Percentiles rank a stretch among this genome's conserved stretches.
These are phyloP conservation scores for Inosperma sp. DNA, from an alignment of 768 basidiomycete species.

Conservation along the genomic window DNA sequence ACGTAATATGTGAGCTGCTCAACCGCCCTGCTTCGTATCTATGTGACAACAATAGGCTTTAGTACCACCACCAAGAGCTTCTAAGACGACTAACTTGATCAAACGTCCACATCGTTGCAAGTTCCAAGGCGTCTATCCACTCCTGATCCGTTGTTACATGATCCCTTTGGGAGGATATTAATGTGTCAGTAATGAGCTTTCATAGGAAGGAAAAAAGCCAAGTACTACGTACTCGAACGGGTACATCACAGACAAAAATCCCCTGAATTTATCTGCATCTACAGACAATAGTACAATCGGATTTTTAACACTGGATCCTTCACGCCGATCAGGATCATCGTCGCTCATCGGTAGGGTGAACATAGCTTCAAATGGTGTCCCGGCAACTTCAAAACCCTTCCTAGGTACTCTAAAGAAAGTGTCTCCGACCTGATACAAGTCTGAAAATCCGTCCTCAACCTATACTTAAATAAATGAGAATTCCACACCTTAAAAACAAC, in stretches of 20 bases:
- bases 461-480: no score
- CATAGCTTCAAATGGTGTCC: conserved; percentile 9
- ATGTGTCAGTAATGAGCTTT: background rate
- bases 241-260: background rate
- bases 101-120: conserved; percentile 4
- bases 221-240: background rate
- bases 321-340: background rate
- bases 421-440: conserved; percentile 8
- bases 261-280: background rate
- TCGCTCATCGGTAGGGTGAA: conserved; percentile 5
- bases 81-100: background rate
- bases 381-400: conserved; percentile 5
- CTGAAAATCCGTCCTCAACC: no score
- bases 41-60: background rate
- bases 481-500: no score
- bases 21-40: background rate
- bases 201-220: no score
- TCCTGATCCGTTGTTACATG: background rate
- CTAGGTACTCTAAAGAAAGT: conserved; percentile 10
- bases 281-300: background rate
- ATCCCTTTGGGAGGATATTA: background rate
- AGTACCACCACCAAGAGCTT: background rate
- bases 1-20: background rate
- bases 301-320: background rate
- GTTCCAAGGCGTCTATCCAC: background rate